Base-by-base conservation (phyloP, 2,329 filamentous ascomycete species). In the Malbranchea zuffiana region DNA sequence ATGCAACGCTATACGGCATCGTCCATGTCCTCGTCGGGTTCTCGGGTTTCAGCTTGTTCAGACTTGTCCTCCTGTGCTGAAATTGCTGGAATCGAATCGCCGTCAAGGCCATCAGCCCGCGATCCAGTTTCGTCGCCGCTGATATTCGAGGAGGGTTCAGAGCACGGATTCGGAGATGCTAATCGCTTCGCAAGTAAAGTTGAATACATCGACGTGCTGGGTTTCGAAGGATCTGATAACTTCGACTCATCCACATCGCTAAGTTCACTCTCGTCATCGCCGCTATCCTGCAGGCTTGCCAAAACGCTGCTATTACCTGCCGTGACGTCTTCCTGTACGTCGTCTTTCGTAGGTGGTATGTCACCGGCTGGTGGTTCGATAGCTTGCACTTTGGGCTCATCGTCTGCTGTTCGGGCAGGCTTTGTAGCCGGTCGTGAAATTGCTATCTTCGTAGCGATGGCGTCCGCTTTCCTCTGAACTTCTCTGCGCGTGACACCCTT, bases 231-330 rank as follows among this genome's bases (percentile, higher is more conserved):
- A 7, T 41, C 43, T 11, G 39, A 40, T 4, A 38, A 16, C 18
- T 39, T 60, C n/a, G 69, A 71, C 3, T 69, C 59, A 17, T 74
- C 66, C 3, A 77, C 70, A 43, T 82, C 78, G 35, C 75, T 81
- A 0, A 82, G 62, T 44, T 81, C 78, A 50, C 76, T 81, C 54
- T 82, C 78, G 37, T 80, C 75, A 44, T 81, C 77, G 0, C 73
- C 77, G 26, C 71, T 78, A 42, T 80, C 75, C 42, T 78, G 72
- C 5, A 77, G 59, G 41, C 73, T 82, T 4, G 70, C 72, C 0
- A 68, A 66, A 4, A 69, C 67, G 39, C 74, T 77, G 33, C 65
- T 73, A 12, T 6, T 25, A 3, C 12, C 17, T 6, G 27, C 23
- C 2, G 23, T 17, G 3, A 11, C 8, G 12, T 39, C 24, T 34